Conservation (phyloP, 2,329 filamentous ascomycete species). For the Fusarium sp. region DNA sequence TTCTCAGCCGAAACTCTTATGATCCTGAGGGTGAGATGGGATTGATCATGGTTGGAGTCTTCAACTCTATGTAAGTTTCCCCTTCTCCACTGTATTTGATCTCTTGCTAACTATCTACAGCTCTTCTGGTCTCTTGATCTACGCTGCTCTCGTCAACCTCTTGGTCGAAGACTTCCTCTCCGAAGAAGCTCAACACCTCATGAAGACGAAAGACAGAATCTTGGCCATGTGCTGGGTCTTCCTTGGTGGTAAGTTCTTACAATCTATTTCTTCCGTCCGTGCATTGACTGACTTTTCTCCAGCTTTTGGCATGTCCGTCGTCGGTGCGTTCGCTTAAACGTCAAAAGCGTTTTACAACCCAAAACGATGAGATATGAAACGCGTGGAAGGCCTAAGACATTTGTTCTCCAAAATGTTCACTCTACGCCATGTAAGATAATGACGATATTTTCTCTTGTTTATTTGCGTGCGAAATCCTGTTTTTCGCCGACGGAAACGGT, state of each 20-base stretch:
- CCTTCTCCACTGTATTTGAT: too few species aligned
- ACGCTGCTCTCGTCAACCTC: slow-evolving; percentile 72
- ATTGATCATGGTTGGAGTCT: slow-evolving; percentile 71
- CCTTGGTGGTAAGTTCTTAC: slow-evolving; percentile 59
- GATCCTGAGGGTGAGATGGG: slow-evolving; percentile 73
- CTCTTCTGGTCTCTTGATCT: slow-evolving; percentile 70
- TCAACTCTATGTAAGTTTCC: slow-evolving; percentile 65
- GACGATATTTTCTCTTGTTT: slow-evolving; percentile 2
- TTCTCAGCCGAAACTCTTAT: slow-evolving; percentile 67
- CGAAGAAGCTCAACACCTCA: slow-evolving; percentile 61
- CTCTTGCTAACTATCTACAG: too few species aligned
- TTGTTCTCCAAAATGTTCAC: too few species aligned
- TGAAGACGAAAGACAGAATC: slow-evolving; percentile 66
- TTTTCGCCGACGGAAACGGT: background rate
- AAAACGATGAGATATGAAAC: slow-evolving; percentile 10
- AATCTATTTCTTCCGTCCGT: background rate
- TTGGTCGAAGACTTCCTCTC: slow-evolving; percentile 74
- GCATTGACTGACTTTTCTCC: slow-evolving; percentile 1
- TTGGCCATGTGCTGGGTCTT: slow-evolving; percentile 64
- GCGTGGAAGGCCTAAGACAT: too few species aligned
- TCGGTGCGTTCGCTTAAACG: slow-evolving; percentile 33
- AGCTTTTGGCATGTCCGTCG: slow-evolving; percentile 37
- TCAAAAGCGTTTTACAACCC: slow-evolving; percentile 2
- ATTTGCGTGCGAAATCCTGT: background rate
- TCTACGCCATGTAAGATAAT: slow-evolving; percentile 1